A percentile compares a stretch with the other conserved stretches of the same genome.
phyloP scores from a whole-genome alignment of 371 early-diverging fungal species.

The Rozella allomycis region DNA sequence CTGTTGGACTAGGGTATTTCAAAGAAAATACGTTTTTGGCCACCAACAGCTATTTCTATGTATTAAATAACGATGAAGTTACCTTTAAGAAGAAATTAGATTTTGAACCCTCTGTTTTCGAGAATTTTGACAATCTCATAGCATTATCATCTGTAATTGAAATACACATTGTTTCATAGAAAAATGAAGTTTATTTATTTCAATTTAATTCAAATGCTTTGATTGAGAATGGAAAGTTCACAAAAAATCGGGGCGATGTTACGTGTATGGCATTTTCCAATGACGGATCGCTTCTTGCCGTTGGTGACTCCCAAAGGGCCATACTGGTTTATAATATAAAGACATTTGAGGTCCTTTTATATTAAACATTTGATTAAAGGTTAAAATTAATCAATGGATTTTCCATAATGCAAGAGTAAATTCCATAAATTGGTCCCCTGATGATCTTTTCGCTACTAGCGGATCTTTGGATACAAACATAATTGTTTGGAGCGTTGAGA shows the following conservation, averaged over 20 bases:
- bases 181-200: too few relatives aligned
- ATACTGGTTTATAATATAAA: conserved; percentile 45
- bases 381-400: conserved; percentile 51
- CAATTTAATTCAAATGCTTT: too few relatives aligned
- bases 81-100: too few relatives aligned
- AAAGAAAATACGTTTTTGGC: too few relatives aligned
- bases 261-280: conserved; percentile 47
- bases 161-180: too few relatives aligned
- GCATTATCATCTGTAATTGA: too few relatives aligned
- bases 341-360: conserved; percentile 15
- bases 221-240: too few relatives aligned
- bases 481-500: conserved; percentile 65
- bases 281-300: conserved; percentile 42
- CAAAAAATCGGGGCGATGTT: conserved; percentile 39
- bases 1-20: too few relatives aligned
- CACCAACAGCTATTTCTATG: too few relatives aligned
- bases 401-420: conserved; percentile 74
- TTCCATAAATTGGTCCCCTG: conserved; percentile 49
- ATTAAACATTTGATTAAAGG: conserved; percentile 3
- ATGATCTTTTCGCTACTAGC: conserved; percentile 48
- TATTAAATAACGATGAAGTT: too few relatives aligned
- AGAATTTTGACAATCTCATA: too few relatives aligned
- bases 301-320: conserved; percentile 57
- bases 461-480: conserved; percentile 71
- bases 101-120: too few relatives aligned